These are phyloP conservation scores for Trifolium pratense DNA, from an alignment of 306 rosid genomes.

Conservation along the genomic window DNA sequence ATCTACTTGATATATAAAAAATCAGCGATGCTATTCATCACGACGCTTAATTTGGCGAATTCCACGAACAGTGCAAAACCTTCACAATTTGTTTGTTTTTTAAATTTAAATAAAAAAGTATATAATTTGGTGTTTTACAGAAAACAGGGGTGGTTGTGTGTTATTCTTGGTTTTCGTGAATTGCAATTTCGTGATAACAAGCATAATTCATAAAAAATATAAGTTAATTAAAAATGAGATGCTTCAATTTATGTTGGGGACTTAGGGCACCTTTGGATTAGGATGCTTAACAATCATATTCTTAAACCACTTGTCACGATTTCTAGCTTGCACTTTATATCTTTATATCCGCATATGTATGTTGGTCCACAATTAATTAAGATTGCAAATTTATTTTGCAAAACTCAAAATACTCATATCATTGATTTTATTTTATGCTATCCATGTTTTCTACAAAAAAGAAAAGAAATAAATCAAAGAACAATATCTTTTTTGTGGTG, in stretches of 20 bases:
- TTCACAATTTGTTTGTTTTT: no score
- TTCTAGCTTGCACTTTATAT: slow-evolving; percentile 34
- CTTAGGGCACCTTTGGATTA: slow-evolving; percentile 33
- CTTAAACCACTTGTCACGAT: slow-evolving; percentile 43
- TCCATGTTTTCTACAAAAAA: neutral
- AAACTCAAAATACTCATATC: neutral
- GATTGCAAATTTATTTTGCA: neutral
- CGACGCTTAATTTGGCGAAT: no score
- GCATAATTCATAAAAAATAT: no score
- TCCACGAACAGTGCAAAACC: no score
- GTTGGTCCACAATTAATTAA: slow-evolving; percentile 43
- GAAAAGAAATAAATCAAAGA: neutral
- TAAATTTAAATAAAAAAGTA: no score
- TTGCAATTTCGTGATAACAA: no score
- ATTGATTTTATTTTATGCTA: slow-evolving; percentile 4
- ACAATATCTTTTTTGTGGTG: slow-evolving; percentile 2
- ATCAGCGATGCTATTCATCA: no score
- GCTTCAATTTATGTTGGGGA: slow-evolving; percentile 30
- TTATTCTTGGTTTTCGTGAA: no score
- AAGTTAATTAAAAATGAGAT: slow-evolving; percentile 11
- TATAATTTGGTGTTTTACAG: no score
- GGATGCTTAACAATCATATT: slow-evolving; percentile 37
- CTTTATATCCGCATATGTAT: slow-evolving; percentile 30
- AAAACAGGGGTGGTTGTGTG: no score
- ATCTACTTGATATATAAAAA: no score